Percentiles rank a stretch among this genome's conserved stretches.
phyloP scores from a whole-genome alignment of 2,329 filamentous ascomycete species.

The Ophiostoma australiae region DNA sequence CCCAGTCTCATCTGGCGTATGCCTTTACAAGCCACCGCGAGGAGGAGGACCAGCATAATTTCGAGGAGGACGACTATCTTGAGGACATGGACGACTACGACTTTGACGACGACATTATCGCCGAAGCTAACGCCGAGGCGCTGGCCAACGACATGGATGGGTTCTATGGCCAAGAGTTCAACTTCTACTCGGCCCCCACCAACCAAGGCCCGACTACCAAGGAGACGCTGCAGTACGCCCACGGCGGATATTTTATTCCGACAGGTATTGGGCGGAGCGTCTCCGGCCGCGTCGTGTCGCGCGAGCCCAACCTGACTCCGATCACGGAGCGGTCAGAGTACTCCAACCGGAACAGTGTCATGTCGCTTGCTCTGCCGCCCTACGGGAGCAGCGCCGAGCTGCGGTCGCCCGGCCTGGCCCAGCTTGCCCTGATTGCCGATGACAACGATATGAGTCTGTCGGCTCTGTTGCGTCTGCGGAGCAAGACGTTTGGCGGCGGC shows the following conservation, averaged over 20 bases:
- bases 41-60: constrained; percentile 35
- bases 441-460: constrained; percentile 67
- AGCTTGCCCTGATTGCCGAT: constrained; percentile 64
- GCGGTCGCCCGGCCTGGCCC: constrained; percentile 68
- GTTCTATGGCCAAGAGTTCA: constrained; percentile 94
- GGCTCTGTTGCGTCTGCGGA: constrained; percentile 66
- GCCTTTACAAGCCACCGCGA: constrained; percentile 28
- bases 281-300: constrained; percentile 68
- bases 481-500: constrained; percentile 62
- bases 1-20: constrained; percentile 25
- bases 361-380: constrained; percentile 61
- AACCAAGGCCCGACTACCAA: constrained; percentile 26
- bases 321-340: constrained; percentile 96
- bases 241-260: constrained; percentile 85
- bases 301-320: constrained; percentile 88
- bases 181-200: constrained; percentile 69
- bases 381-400: constrained; percentile 42
- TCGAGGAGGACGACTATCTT: constrained; percentile 40
- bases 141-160: constrained; percentile 88
- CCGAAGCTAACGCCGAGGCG: constrained; percentile 89
- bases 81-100: constrained; percentile 58
- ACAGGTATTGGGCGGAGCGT: constrained; percentile 60
- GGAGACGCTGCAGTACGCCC: constrained; percentile 56
- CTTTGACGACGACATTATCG: constrained; percentile 82
- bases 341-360: constrained; percentile 86